Evolutionary conservation across 345 rosid genomes (phyloP).

Genomic region (Populus euphratica): DNA sequence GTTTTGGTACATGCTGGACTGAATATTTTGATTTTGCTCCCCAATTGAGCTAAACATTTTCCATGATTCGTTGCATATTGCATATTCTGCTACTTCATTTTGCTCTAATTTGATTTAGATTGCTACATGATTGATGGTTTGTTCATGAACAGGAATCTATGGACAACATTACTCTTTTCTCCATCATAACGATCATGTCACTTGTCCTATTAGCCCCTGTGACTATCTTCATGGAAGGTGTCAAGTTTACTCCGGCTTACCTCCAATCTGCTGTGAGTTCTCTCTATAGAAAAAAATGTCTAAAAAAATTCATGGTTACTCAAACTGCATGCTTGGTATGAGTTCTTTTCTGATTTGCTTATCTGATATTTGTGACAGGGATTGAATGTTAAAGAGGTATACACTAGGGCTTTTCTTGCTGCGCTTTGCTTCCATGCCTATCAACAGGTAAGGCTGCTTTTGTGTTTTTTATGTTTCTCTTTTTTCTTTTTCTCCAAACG

Average conservation of each 20-base stretch:
- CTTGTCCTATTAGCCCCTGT: slow-evolving; percentile 77
- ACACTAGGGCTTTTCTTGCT: slow-evolving; percentile 62
- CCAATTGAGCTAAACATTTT: background rate
- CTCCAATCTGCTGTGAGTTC: slow-evolving; percentile 79
- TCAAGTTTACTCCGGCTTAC: slow-evolving; percentile 83
- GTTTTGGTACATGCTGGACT: background rate
- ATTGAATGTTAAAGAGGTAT: slow-evolving; percentile 63
- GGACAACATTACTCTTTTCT: slow-evolving; percentile 98
- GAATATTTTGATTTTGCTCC: background rate
- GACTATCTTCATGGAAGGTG: slow-evolving; percentile 75
- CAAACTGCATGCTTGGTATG: background rate
- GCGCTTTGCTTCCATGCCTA: slow-evolving; percentile 96
- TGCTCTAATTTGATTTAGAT: background rate
- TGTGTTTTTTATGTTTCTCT: background rate
- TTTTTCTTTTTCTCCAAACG: background rate
- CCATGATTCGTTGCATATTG: background rate
- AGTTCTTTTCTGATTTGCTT: slow-evolving; percentile 14
- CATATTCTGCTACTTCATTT: background rate
- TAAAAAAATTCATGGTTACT: background rate
- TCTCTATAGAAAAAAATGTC: background rate
- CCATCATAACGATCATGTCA: slow-evolving; percentile 95
- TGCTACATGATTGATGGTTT: slow-evolving; percentile 9
- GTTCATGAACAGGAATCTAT: slow-evolving; percentile 61
- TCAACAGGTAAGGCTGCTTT: slow-evolving; percentile 67
- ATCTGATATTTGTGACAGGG: slow-evolving; percentile 44